Evolutionary conservation across 2,329 filamentous ascomycete species (phyloP).

Genomic region (Hypoxylon sp.): DNA sequence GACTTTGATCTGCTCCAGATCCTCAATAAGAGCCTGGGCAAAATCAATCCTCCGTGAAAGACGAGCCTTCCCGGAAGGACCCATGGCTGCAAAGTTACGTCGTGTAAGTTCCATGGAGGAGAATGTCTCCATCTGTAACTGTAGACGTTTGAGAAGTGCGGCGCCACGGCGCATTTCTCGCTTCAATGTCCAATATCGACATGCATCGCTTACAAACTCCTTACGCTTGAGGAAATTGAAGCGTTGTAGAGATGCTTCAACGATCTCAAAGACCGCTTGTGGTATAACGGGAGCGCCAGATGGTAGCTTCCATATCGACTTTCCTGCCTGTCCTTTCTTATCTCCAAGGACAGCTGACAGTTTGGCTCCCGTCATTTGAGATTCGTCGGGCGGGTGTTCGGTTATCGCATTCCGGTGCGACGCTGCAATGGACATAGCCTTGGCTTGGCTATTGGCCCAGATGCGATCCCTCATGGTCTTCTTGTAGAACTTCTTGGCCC

Average conservation of each 20-base stretch:
- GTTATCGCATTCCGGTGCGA: conserved; percentile 74
- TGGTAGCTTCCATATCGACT: conserved; percentile 89
- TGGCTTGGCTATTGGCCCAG: conserved; percentile 92
- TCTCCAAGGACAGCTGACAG: conserved; percentile 81
- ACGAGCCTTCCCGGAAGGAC: conserved; percentile 82
- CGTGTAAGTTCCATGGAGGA: conserved; percentile 97
- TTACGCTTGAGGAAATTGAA: conserved; percentile 88
- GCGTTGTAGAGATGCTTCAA: conserved; percentile 84
- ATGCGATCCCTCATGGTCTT: conserved; percentile 88
- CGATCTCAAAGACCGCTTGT: conserved; percentile 85
- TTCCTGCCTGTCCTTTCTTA: conserved; percentile 78
- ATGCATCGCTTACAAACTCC: conserved; percentile 92
- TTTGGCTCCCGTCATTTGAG: conserved; percentile 87
- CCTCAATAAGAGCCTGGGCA: conserved; percentile 79
- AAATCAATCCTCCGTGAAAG: conserved; percentile 90
- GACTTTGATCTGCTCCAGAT: conserved; percentile 81
- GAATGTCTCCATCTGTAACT: conserved; percentile 95
- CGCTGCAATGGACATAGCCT: conserved; percentile 85
- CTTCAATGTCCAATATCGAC: conserved; percentile 98
- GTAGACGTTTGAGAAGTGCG: conserved; percentile 90
- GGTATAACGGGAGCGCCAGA: conserved; percentile 97
- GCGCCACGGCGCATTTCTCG: conserved; percentile 92
- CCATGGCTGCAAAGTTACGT: conserved; percentile 96
- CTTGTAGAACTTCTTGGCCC: conserved; percentile 91
- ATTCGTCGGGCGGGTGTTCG: conserved; percentile 83